Evolutionary conservation across 2,329 filamentous ascomycete genomes (phyloP).

Genomic region (Penicillium vulpinum): DNA sequence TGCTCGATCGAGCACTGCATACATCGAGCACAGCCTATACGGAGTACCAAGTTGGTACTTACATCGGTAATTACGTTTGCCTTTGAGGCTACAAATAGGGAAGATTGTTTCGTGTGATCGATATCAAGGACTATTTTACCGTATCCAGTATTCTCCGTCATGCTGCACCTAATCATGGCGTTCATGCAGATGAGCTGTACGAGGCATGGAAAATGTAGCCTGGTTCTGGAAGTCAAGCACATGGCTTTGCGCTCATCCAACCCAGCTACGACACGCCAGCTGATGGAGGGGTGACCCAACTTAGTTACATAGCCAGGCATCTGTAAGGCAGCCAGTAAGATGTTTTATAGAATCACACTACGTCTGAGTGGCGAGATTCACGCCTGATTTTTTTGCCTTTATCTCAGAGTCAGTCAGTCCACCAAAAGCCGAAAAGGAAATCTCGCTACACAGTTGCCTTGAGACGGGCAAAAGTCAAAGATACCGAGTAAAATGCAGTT

Average conservation of each 20-base stretch:
- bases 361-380: constrained; percentile 1
- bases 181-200: constrained; percentile 27
- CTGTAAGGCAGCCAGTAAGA: constrained; percentile 13
- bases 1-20: constrained; percentile 1
- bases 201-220: constrained; percentile 9
- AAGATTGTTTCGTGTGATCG: background rate
- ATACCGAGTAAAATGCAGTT: constrained; percentile 13
- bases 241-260: constrained; percentile 24
- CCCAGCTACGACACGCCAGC: constrained; percentile 12
- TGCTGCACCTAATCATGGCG: constrained; percentile 15
- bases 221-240: constrained; percentile 25
- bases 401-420: constrained; percentile 1
- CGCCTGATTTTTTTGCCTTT: background rate
- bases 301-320: background rate
- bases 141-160: background rate
- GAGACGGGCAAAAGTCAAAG: background rate
- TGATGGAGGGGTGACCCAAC: constrained; percentile 5
- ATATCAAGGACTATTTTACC: background rate
- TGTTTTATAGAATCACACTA: background rate
- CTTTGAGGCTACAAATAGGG: background rate
- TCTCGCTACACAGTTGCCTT: background rate
- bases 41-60: background rate
- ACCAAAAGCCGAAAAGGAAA: background rate
- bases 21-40: background rate
- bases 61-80: background rate